Evolutionary conservation across 2,329 filamentous ascomycete genomes (phyloP), one percentile per base, ranked within the genome.

Genomic region (Camillea tinctor): DNA sequence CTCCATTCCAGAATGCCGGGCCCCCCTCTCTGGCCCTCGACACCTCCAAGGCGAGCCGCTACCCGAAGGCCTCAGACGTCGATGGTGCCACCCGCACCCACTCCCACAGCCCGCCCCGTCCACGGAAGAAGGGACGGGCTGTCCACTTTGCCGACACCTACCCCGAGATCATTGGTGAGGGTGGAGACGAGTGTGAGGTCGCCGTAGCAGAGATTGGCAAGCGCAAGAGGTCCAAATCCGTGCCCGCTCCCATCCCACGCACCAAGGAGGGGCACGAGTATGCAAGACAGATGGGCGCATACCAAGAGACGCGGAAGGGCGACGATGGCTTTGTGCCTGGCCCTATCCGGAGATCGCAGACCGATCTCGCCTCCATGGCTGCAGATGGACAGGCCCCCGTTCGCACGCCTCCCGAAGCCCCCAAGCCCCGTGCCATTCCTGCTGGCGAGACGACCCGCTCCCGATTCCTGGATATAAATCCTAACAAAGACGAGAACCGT

Each of bases 151-250:
- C 83, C 56, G 86, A 91, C 66, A 83, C 82, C 9, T 81, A 83
- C 57, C 93, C 93, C 6, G 89, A 92, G 52, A 76, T 97, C 63
- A 97, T 98, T 70, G 94, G 94, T 52, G 89, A 94, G 74, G 94
- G 94, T 60, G 94, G 94, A 36, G 94, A 97, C 70, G 93, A 97
- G 74, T 89, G 90, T 57, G 87, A 91, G 57, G 78, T 84, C 8
- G 90, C 91, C 1, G 84, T 88, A 1, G 79, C 86, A 20, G 90
- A 95, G 71, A 88, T 97, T 57, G 88, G 86, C 4, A 82, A 80
- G 71, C 79, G 77, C 63, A 88, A 83, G 74, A 79, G 73, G 66
- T 70, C 72, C 54, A 76, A 71, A 67, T 75, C 70, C 61, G 71
- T 72, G 67, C 71, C 71, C 20, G 74, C 71, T 20, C 73, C 69